Base-by-base conservation (phyloP, 73 alveolate genomes). In the Paramecium biaurelia region DNA sequence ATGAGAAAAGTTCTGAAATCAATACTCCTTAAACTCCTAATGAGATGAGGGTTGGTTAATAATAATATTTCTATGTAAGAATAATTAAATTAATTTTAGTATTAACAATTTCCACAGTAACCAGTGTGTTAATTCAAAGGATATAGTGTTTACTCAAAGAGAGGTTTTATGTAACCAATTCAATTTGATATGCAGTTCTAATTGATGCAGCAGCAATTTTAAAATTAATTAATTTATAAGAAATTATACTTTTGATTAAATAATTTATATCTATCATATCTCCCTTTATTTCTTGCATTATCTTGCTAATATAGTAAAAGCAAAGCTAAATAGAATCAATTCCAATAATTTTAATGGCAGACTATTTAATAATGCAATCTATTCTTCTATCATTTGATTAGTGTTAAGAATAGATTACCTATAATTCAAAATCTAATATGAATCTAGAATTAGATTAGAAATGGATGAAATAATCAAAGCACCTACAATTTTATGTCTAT, bases 1-100 rank as follows among this genome's bases (percentile, higher is more conserved):
- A 74, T 74, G 87, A 74, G 58, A 74, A 74, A 74, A 74, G 87
- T 15, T 14, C 87, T 3, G 87, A 74, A 74, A 74, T 74, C 24
- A 41, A 11, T 2, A 74, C 87, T 12, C 87, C 87, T 34, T 10
- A 37, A 37, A 74, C 87, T 0, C 87, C 87, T 15, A 41, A 34
- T 74, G 57, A 74, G 4, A 74, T 34, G 35, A 34, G 56, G n/a
- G 18, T 23, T 11, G 15, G 18, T 28, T n/a, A 74, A 20, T 26
- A 63, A 20, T 32, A 63, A 63, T 63, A 63, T 4, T 63, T 63
- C 10, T 63, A 63, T 63, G 84, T 63, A 63, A 12, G 12, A 30
- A 63, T 3, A 63, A 14, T 18, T 12, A 26, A 53, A 4, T n/a
- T 4, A 11, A 26, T 26, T 11, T 12, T 63, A 63, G 84, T 63